phyloP scores from a whole-genome alignment of 2,329 filamentous ascomycete genomes.

The Cladosporium cucumerinum region DNA sequence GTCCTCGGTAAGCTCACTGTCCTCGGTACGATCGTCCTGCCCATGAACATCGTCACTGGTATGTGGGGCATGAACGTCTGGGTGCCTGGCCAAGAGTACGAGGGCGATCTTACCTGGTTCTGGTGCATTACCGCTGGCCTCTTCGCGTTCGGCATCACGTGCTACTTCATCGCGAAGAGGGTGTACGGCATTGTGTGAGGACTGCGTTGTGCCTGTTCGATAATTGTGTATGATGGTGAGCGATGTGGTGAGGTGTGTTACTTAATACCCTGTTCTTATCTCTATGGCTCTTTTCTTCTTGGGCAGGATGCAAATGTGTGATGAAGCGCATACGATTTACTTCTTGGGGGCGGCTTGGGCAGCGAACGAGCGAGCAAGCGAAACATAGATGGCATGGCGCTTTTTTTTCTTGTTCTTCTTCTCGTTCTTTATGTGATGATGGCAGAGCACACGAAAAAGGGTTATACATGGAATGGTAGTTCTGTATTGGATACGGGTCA shows the following conservation, averaged over 20 bases:
- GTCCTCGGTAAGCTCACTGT: slow-evolving; percentile 93
- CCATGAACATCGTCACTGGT: slow-evolving; percentile 98
- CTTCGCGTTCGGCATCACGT: slow-evolving; percentile 72
- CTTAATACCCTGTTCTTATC: background rate
- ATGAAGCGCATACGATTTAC: background rate
- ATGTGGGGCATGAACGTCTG: slow-evolving; percentile 92
- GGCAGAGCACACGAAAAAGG: background rate
- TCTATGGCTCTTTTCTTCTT: background rate
- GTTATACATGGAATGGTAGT: background rate
- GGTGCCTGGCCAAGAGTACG: slow-evolving; percentile 85
- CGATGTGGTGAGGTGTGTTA: background rate
- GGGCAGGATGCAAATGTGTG: background rate
- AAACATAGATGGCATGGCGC: background rate
- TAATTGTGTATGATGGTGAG: background rate
- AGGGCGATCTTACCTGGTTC: slow-evolving; percentile 56
- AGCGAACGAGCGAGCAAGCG: background rate
- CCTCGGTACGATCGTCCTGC: slow-evolving; percentile 90
- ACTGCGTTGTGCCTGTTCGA: background rate
- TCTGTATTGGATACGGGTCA: background rate
- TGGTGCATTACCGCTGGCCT: slow-evolving; percentile 66
- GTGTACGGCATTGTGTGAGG: slow-evolving; percentile 72
- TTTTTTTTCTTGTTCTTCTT: background rate
- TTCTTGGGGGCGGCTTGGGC: background rate
- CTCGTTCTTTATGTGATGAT: background rate
- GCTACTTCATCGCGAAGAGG: slow-evolving; percentile 78